Percentiles rank a stretch among this genome's conserved stretches.
phyloP scores from a whole-genome alignment of 345 rosid species.

The Aegle marmelos region DNA sequence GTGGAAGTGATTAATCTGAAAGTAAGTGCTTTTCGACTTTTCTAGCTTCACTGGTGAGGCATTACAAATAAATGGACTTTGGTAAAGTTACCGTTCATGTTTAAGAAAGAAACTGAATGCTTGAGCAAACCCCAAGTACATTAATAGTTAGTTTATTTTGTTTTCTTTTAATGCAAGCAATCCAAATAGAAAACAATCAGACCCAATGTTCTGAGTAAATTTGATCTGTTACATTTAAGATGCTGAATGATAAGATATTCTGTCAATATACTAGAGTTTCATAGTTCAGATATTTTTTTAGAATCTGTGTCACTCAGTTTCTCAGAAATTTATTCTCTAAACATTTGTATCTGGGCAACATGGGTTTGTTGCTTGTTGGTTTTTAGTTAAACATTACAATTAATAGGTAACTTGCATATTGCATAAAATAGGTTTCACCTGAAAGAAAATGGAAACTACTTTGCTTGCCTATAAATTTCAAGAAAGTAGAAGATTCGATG shows the following conservation, averaged over 20 bases:
- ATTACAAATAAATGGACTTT: not conserved
- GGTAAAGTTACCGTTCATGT: not conserved
- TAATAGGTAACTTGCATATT: not conserved
- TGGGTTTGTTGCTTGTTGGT: not conserved
- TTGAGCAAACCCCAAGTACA: not conserved
- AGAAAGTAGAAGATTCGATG: conserved; percentile 2
- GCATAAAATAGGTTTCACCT: conserved; percentile 11
- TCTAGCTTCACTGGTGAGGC: not conserved
- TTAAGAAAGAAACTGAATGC: not conserved
- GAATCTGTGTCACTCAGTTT: not conserved
- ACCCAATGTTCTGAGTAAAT: not conserved
- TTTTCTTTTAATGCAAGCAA: too few species aligned
- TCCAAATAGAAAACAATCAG: not conserved
- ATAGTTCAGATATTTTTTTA: not conserved
- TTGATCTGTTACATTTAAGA: not conserved
- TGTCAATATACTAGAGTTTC: not conserved
- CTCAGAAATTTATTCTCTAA: not conserved
- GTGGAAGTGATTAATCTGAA: conserved; percentile 66
- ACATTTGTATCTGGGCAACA: not conserved
- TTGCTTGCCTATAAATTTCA: not conserved
- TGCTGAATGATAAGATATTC: not conserved
- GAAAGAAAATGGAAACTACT: conserved; percentile 12
- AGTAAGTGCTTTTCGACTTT: conserved; percentile 28
- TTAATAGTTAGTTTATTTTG: not conserved
- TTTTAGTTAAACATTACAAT: not conserved